Conservation (phyloP, 345 rosid species). For the Eucalyptus curtisii region DNA sequence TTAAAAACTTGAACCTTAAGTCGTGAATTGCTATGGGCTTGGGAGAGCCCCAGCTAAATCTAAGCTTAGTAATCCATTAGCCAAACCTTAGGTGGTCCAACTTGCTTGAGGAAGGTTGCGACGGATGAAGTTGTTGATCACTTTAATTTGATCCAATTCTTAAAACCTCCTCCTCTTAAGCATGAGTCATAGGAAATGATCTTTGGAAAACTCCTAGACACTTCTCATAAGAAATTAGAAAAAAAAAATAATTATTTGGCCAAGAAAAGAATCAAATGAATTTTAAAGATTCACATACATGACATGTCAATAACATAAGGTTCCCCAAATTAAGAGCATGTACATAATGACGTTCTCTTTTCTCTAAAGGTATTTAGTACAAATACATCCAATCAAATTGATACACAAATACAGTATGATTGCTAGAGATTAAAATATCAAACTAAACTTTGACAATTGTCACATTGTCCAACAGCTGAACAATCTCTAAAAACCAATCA, state of each 20-base stretch:
- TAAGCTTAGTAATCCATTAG: rapidly evolving
- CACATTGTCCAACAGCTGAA: not conserved
- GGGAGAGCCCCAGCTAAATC: no score
- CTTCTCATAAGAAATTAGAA: not conserved
- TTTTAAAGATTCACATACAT: not conserved
- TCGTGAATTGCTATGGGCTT: no score
- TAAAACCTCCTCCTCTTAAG: not conserved
- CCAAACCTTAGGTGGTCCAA: no score
- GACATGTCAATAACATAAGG: not conserved
- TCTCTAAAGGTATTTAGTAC: not conserved
- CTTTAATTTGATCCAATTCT: not conserved
- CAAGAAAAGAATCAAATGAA: not conserved
- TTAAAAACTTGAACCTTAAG: no score
- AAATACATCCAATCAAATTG: not conserved
- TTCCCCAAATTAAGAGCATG: not conserved
- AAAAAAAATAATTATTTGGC: not conserved
- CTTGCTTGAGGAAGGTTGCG: rapidly evolving
- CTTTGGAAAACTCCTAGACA: not conserved
- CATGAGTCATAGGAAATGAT: not conserved
- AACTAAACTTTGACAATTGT: not conserved
- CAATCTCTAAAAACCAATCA: not conserved
- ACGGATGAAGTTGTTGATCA: not conserved
- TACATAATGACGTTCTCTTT: not conserved
- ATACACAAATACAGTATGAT: not conserved
- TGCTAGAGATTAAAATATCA: not conserved